Evolutionary conservation across 2,329 filamentous ascomycete genomes (phyloP).

Genomic region (Apiospora saccharicola): DNA sequence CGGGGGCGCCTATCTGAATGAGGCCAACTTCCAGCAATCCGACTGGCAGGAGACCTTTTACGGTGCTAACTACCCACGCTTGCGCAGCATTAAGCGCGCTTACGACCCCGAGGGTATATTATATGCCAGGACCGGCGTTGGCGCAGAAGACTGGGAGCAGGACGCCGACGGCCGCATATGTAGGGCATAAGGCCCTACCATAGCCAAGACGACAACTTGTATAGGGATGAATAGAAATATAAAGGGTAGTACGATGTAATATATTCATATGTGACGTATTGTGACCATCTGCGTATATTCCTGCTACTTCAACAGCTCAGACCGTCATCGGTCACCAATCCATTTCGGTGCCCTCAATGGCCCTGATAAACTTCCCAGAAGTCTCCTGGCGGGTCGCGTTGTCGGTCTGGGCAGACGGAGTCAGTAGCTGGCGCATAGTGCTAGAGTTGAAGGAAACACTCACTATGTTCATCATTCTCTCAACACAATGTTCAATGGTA

Average conservation of each 20-base stretch:
- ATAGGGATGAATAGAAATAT: too few relatives aligned
- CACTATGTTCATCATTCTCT: conserved; percentile 31
- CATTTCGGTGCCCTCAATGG: conserved; percentile 3
- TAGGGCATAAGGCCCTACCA: too few relatives aligned
- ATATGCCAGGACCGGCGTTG: conserved; percentile 49
- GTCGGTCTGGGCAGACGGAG: conserved; percentile 11
- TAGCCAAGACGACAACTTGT: too few relatives aligned
- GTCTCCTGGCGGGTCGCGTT: conserved; percentile 13
- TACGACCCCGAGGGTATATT: conserved; percentile 49
- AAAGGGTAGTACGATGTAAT: too few relatives aligned
- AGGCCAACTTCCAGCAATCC: conserved; percentile 46
- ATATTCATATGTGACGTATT: too few relatives aligned
- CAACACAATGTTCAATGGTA: conserved; percentile 32
- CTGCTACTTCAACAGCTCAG: neutral
- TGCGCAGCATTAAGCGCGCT: conserved; percentile 48
- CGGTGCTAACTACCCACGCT: conserved; percentile 43
- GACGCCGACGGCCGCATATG: conserved; percentile 48
- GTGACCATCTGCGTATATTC: too few relatives aligned
- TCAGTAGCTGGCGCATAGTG: neutral
- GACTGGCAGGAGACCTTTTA: conserved; percentile 44
- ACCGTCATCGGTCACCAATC: conserved; percentile 6
- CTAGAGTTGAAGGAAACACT: conserved; percentile 19
- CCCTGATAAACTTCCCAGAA: conserved; percentile 26
- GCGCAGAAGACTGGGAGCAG: conserved; percentile 42
- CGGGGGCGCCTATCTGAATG: conserved; percentile 44